Base-by-base conservation (phyloP, 2,329 filamentous ascomycete species). In the Stachybotrys chartarum region DNA sequence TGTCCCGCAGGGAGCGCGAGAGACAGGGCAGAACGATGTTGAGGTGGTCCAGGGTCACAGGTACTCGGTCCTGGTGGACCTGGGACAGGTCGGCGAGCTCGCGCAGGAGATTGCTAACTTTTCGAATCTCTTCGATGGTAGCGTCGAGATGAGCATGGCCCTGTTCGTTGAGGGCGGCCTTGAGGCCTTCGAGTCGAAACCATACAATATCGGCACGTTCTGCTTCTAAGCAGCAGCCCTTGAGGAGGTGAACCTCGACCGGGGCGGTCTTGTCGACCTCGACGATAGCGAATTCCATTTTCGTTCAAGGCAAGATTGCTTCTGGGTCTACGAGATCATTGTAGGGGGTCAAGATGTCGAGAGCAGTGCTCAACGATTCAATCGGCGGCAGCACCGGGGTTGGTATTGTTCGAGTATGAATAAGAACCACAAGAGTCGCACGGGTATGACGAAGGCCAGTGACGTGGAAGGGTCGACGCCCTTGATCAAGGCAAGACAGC, bases 11-110 rank as follows among this genome's bases (percentile, higher is more conserved):
- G 1, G 78, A 79, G 55, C 71, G 75, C 53, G 72, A 74, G 17
- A 85, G 68, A 55, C 81, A 83, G 0, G 82, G 82, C 2, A 86
- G 70, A 16, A 84, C 61, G 56, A 83, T 71, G 55, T 80, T 76
- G 50, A 86, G 74, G 61, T 84, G 78, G 62, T 82, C 76, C 39
- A 80, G 65, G 30, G 84, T 72, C 16, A 80, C 67, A 0, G 76
- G 74, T 7, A 83, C 70, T 17, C 80, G 76, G 30, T 71, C 64
- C 53, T 74, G 67, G 61, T 84, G 76, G 30, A 81, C 67, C 52
- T 80, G 78, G 30, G 79, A 78, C 44, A 77, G 72, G 57, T 84
- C 80, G 50, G 78, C 78, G 16, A 86, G 69, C 53, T 82, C 77
- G 46, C 79, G 76, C 8, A 86, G 76, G 16, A 78, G 66, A 42